Base-by-base conservation (phyloP, 805 yeast species). In the Starmerella bombicola region DNA sequence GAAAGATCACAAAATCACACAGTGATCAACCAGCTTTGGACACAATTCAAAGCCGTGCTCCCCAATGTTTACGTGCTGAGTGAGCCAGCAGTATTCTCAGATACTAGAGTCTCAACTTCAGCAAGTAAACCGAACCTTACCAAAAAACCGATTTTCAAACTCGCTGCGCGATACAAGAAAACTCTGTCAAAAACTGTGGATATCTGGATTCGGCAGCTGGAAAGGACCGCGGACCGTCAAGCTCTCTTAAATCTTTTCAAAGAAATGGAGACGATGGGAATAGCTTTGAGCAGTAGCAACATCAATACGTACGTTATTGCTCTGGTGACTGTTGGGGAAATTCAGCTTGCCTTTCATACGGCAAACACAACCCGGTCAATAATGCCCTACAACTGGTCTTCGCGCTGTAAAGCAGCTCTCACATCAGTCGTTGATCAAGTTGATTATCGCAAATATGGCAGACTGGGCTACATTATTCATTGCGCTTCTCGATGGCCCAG, bases 151-250 rank as follows among this genome's bases (percentile, higher is more conserved):
- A 38, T 25, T 4, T 43, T 35, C 34, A 35, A 37, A 24, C 19
- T 51, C 3, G 42, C 53, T 4, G 31, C 33, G 2, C 38, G 48
- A 17, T 47, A 46, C 31, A 43, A 55, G 8, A 28, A 25, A n/a
- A 26, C 28, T 10, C 47, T 33, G 30, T 30, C 24, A 28, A 37
- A 35, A 16, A 42, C 24, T 23, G 17, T 51, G 9, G 29, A 35
- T 16, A 35, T 40, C 28, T 34, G 43, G 10, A 35, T 51, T 13
- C 26, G 18, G 15, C 38, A 42, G 15, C 38, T 51, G 22, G 38
- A 21, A 6, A 19, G 5, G 7, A 18, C 22, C 9, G 18, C 31
- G 6, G 32, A 32, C 9, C 17, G 19, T 5, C 22, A 19, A 5
- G 35, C 29, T 6, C 42, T 45, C 4, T 26, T 45, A 8, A 21